Evolutionary conservation across 441 rosid species (phyloP).

Genomic region (Populus trichocarpa): DNA sequence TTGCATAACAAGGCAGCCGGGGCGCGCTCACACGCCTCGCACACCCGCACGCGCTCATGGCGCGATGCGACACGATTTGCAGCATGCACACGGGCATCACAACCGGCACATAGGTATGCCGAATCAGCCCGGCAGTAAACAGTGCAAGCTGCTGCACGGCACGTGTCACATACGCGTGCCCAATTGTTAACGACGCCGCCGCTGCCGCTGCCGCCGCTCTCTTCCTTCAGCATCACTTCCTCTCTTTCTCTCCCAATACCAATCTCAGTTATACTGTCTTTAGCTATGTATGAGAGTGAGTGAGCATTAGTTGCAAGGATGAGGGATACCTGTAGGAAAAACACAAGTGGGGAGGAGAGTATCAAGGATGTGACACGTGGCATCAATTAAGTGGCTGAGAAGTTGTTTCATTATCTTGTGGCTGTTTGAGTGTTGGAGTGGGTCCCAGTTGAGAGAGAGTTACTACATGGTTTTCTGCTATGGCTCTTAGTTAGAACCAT

Average conservation of each 20-base stretch:
- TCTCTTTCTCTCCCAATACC: background rate
- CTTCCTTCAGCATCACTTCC: too few relatives aligned
- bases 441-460: slow-evolving; percentile 8
- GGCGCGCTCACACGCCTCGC: slow-evolving; percentile 77
- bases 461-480: slow-evolving; percentile 2
- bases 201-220: background rate
- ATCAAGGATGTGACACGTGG: slow-evolving; percentile 34
- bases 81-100: slow-evolving; percentile 68
- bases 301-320: background rate
- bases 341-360: slow-evolving; percentile 30
- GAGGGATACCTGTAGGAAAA: slow-evolving; percentile 13
- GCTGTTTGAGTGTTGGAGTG: slow-evolving; percentile 38
- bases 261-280: background rate
- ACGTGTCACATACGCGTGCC: slow-evolving; percentile 73
- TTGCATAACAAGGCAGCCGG: slow-evolving; percentile 87
- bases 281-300: background rate
- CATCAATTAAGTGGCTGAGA: slow-evolving; percentile 35
- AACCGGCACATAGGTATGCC: slow-evolving; percentile 65
- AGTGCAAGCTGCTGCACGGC: slow-evolving; percentile 63
- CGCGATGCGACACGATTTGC: slow-evolving; percentile 81
- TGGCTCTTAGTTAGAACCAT: slow-evolving; percentile 32
- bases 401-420: slow-evolving; percentile 51
- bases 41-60: slow-evolving; percentile 82
- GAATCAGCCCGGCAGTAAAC: slow-evolving; percentile 82
- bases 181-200: slow-evolving; percentile 30